Evolutionary conservation across 352 stramenopile species (phyloP).

Genomic region (Ophiocytium majus): DNA sequence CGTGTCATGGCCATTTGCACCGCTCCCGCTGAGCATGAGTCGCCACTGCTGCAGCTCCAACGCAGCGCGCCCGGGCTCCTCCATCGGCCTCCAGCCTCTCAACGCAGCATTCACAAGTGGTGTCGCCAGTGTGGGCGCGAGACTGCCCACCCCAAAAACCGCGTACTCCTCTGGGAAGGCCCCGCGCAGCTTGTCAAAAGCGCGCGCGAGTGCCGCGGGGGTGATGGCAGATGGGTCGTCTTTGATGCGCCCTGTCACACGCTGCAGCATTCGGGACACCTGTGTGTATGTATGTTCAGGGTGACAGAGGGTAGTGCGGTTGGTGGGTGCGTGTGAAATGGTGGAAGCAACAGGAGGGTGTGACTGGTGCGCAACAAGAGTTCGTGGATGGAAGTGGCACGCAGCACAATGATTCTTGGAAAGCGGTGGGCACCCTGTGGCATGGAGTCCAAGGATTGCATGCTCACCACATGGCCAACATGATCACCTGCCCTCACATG

Average conservation of each 20-base stretch:
- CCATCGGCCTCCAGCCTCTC: constrained; percentile 34
- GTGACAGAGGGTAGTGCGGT: too few species aligned
- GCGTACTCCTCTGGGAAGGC: constrained; percentile 53
- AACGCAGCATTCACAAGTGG: constrained; percentile 32
- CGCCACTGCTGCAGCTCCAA: background rate
- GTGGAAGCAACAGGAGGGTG: too few species aligned
- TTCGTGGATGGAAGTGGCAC: too few species aligned
- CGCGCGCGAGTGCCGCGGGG: constrained; percentile 5
- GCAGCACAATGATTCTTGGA: too few species aligned
- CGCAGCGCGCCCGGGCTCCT: background rate
- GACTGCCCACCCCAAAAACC: constrained; percentile 43
- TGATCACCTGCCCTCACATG: too few species aligned
- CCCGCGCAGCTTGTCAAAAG: constrained; percentile 37
- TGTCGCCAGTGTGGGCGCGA: constrained; percentile 41
- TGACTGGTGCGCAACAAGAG: too few species aligned
- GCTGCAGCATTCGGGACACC: background rate
- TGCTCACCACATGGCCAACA: too few species aligned
- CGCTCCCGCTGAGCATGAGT: background rate
- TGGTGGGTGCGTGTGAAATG: too few species aligned
- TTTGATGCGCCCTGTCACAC: constrained; percentile 2
- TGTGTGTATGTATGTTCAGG: too few species aligned
- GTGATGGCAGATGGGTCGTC: background rate
- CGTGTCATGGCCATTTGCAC: too few species aligned
- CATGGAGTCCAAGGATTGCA: too few species aligned
- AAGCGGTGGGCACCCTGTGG: too few species aligned